Conservation (phyloP, 2,329 filamentous ascomycete genomes). For the Exophiala calicioides region DNA sequence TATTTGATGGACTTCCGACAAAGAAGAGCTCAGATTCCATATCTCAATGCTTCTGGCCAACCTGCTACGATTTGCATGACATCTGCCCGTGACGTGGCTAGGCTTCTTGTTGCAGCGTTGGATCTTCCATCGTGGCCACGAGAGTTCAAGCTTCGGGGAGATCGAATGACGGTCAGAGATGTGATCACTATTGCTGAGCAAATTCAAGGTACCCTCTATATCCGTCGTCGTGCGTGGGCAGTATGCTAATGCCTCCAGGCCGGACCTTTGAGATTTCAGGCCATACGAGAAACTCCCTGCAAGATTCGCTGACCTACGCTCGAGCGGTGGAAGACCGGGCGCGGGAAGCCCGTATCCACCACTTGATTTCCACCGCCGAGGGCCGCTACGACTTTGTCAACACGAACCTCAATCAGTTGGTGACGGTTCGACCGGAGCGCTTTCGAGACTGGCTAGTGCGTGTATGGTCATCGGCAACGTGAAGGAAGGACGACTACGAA, state of each 20-base stretch:
- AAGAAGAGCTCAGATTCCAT: slow-evolving; percentile 62
- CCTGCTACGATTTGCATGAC: slow-evolving; percentile 65
- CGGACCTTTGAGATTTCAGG: slow-evolving; percentile 33
- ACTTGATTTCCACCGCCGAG: slow-evolving; percentile 67
- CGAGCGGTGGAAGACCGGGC: slow-evolving; percentile 38
- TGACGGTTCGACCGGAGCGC: slow-evolving; percentile 50
- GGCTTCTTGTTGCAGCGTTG: slow-evolving; percentile 67
- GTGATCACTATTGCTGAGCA: slow-evolving; percentile 60
- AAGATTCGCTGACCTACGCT: slow-evolving; percentile 32
- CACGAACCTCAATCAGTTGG: slow-evolving; percentile 60
- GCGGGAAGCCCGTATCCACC: slow-evolving; percentile 51
- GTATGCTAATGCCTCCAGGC: slow-evolving; percentile 19
- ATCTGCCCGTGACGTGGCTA: slow-evolving; percentile 67
- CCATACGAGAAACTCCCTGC: slow-evolving; percentile 32
- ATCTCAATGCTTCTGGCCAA: slow-evolving; percentile 53
- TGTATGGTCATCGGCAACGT: slow-evolving; percentile 42
- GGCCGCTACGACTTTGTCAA: slow-evolving; percentile 66
- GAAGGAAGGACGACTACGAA: not conserved
- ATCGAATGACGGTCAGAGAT: slow-evolving; percentile 61
- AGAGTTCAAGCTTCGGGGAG: slow-evolving; percentile 70
- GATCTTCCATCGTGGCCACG: slow-evolving; percentile 66
- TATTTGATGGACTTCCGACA: slow-evolving; percentile 65
- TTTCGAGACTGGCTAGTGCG: slow-evolving; percentile 59
- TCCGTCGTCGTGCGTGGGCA: slow-evolving; percentile 9
- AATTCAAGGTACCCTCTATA: slow-evolving; percentile 38